A percentile compares a stretch with the other conserved stretches of the same genome.
Evolutionary conservation across 352 stramenopile species (phyloP).

Genomic region (Phytophthora agathidicida): DNA sequence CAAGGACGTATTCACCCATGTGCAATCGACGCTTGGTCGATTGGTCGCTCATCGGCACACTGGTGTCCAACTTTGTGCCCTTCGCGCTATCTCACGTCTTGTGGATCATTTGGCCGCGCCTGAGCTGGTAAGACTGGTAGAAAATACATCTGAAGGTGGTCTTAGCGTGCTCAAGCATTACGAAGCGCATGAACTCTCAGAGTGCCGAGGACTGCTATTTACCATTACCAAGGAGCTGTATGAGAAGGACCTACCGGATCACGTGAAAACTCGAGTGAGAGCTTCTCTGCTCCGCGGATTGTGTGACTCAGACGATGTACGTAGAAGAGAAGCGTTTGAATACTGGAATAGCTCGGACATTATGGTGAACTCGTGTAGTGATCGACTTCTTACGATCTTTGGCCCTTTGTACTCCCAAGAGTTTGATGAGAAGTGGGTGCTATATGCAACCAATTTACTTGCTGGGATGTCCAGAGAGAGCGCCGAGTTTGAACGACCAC

Average conservation of each 20-base stretch:
- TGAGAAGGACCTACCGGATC: slow-evolving; percentile 21
- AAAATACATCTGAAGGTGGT: slow-evolving; percentile 33
- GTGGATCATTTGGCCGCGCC: slow-evolving; percentile 35
- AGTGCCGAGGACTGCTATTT: slow-evolving; percentile 50
- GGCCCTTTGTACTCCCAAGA: slow-evolving; percentile 44
- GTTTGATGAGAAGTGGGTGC: slow-evolving; percentile 66
- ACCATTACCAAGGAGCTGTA: slow-evolving; percentile 46
- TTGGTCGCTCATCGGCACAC: slow-evolving; percentile 63
- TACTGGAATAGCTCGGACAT: slow-evolving; percentile 55
- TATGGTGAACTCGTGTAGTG: slow-evolving; percentile 38
- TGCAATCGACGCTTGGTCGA: slow-evolving; percentile 48
- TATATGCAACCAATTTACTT: slow-evolving; percentile 72
- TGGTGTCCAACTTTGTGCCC: slow-evolving; percentile 48
- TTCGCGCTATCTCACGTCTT: slow-evolving; percentile 50
- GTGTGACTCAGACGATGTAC: slow-evolving; percentile 47
- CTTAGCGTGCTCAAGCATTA: slow-evolving; percentile 47
- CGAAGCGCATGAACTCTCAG: slow-evolving; percentile 40
- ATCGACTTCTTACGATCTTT: slow-evolving; percentile 66
- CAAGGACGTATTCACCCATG: slow-evolving; percentile 55
- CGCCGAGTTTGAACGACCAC: slow-evolving; percentile 28
- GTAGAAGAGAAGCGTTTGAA: slow-evolving; percentile 45
- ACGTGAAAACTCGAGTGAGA: slow-evolving; percentile 29
- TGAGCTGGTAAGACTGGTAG: slow-evolving; percentile 37
- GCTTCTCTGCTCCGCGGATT: slow-evolving; percentile 56
- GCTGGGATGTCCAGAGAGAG: slow-evolving; percentile 40